These are phyloP conservation scores for Aspergillus flavus DNA, from an alignment of 2,329 filamentous ascomycete genomes.

Conservation along the genomic window DNA sequence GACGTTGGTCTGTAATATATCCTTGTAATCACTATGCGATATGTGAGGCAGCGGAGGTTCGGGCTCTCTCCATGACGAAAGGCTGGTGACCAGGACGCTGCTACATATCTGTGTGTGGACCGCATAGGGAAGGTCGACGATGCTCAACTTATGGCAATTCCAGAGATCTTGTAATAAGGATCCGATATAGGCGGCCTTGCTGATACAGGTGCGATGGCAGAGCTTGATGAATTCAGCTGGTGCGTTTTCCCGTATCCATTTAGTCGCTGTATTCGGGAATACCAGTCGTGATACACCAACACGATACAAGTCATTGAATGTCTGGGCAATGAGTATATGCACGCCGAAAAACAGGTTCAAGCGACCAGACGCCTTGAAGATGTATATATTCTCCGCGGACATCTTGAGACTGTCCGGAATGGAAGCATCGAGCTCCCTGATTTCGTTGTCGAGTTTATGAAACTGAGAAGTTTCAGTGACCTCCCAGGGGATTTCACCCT, in stretches of 20 bases:
- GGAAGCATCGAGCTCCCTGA: background rate
- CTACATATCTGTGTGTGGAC: background rate
- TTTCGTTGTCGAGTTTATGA: background rate
- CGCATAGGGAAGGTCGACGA: background rate
- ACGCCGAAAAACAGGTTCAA: background rate
- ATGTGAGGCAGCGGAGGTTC: background rate
- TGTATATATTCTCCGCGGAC: background rate
- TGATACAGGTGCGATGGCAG: slow-evolving; percentile 3
- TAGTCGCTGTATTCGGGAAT: background rate
- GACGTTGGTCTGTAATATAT: background rate
- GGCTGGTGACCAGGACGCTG: background rate
- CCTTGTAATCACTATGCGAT: background rate
- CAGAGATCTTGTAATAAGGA: slow-evolving; percentile 3
- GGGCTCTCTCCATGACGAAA: background rate
- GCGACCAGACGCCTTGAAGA: background rate
- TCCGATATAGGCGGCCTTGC: slow-evolving; percentile 4
- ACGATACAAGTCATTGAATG: background rate
- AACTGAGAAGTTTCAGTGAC: background rate
- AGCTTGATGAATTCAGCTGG: background rate
- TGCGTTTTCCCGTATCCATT: background rate
- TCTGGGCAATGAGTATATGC: background rate
- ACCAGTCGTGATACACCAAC: background rate
- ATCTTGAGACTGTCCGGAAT: background rate
- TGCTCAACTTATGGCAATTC: background rate
- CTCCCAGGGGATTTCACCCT: slow-evolving; percentile 8